phyloP scores from a whole-genome alignment of 2,329 filamentous ascomycete genomes.

The Zymoseptoria crescenta region DNA sequence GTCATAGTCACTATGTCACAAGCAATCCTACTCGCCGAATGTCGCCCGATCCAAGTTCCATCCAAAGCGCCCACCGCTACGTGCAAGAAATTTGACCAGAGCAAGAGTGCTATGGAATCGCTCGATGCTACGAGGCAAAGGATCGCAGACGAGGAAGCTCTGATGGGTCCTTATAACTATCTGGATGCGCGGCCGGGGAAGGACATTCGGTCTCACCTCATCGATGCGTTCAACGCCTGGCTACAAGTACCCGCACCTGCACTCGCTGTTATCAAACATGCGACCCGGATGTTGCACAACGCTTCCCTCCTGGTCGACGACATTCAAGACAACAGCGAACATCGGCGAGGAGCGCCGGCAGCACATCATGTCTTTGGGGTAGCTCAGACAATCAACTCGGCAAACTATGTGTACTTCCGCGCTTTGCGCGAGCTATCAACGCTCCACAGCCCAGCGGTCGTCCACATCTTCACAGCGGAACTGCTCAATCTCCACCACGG shows the following conservation, averaged over 20 bases:
- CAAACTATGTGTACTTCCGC: conserved; percentile 82
- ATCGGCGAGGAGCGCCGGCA: conserved; percentile 72
- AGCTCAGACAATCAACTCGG: conserved; percentile 82
- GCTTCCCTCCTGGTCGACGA: conserved; percentile 79
- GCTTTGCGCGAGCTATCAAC: conserved; percentile 67
- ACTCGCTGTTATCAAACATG: conserved; percentile 66
- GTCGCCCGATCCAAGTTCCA: too few species aligned
- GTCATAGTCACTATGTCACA: too few species aligned
- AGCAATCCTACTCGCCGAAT: too few species aligned
- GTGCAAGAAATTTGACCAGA: too few species aligned
- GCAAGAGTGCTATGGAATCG: too few species aligned
- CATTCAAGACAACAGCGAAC: conserved; percentile 71
- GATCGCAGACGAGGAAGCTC: too few species aligned
- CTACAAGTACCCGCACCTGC: conserved; percentile 63
- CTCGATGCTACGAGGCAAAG: too few species aligned
- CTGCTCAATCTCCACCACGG: conserved; percentile 76
- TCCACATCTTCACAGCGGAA: conserved; percentile 72
- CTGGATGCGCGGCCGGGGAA: conserved; percentile 72
- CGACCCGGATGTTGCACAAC: conserved; percentile 79
- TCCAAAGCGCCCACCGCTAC: too few species aligned
- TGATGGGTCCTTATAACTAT: conserved; percentile 75
- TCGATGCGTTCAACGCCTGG: conserved; percentile 74
- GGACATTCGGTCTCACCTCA: conserved; percentile 72
- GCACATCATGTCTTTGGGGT: conserved; percentile 79
- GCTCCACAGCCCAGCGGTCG: conserved; percentile 58